Base-by-base conservation (phyloP, 1,284 basidiomycete genomes). In the Porphyrellus sp. region DNA sequence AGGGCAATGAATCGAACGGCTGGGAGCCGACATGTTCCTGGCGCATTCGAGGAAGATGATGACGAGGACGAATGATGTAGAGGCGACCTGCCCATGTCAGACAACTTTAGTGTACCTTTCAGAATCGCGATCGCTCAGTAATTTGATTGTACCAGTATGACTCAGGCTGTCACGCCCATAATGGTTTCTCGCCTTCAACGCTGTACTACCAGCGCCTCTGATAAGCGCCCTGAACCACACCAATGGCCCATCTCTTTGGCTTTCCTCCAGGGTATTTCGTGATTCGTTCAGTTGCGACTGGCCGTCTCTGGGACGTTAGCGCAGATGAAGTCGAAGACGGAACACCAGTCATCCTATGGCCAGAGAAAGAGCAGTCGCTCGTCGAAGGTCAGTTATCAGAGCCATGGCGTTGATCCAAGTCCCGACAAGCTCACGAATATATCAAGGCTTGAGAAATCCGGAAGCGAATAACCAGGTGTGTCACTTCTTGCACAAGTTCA, bases 261-360 rank as follows among this genome's bases (percentile, higher is more conserved):
- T 91, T 91, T 58, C 88, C 89, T 28, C 67, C 76, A 37, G 89
- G 89, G 5, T 91, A 89, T 70, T 91, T 91, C 63, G 67, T 88
- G 44, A 78, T 91, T 51, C 78, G 81, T 46, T 86, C 83, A 41
- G 63, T 81, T 8, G 83, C 81, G 1, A 79, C 75, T 0, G 74
- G 75, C 51, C 79, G 84, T 28, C 60, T 89, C 3, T 73, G 87
- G 53, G 89, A 91, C 62, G 80, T 90, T 15, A 70, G 70, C 35
- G 65, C 64, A 27, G 81, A 84, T 58, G 70, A 71, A 15, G 73
- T 78, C 4, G 81, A 83, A 53, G 89, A 91, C 67, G 83, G 83
- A 8, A 79, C 82, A 1, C 77, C 80, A 42, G 61, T 89, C 48
- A 74, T 83, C 45, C 70, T 91, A 6, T 91, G 78, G 77, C 78